Percentiles rank a stretch among this genome's conserved stretches.
These are phyloP conservation scores for Macaranga tanarius DNA, from an alignment of 441 rosid genomes.

Conservation along the genomic window DNA sequence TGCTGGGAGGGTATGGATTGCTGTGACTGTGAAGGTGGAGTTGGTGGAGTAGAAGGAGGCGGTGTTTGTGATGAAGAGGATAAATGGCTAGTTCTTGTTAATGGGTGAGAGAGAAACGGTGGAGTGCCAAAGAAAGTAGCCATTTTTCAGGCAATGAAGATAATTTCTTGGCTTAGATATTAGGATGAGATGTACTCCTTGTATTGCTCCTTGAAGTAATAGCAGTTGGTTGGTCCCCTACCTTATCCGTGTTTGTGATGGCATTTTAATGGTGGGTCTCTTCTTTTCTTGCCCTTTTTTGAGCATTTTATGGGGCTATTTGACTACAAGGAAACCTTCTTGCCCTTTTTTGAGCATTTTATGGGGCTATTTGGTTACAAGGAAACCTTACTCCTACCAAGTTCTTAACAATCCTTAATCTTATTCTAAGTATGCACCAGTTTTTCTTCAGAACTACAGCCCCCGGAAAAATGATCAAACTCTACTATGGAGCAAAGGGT, in stretches of 20 bases:
- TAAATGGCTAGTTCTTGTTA: conserved; percentile 35
- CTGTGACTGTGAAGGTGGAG: conserved; percentile 24
- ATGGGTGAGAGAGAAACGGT: conserved; percentile 47
- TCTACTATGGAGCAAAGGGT: no score
- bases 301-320: background rate
- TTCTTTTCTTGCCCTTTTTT: background rate
- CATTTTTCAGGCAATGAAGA: conserved; percentile 31
- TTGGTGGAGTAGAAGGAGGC: conserved; percentile 24
- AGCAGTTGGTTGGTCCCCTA: conserved; percentile 23
- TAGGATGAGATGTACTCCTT: background rate
- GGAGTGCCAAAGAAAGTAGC: conserved; percentile 56
- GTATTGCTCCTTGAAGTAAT: background rate
- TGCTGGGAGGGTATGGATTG: conserved; percentile 30
- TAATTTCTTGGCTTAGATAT: background rate
- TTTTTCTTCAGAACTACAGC: background rate
- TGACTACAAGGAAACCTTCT: background rate
- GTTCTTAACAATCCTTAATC: background rate
- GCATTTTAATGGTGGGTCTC: conserved; percentile 8
- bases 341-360: background rate
- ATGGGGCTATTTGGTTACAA: conserved; percentile 2
- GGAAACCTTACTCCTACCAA: background rate
- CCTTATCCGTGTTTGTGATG: conserved; percentile 33
- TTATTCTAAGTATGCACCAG: background rate
- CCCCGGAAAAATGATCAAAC: no score
- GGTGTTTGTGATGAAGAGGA: conserved; percentile 36